phyloP scores from a whole-genome alignment of 805 yeast genomes.

The Lipomyces orientalis region DNA sequence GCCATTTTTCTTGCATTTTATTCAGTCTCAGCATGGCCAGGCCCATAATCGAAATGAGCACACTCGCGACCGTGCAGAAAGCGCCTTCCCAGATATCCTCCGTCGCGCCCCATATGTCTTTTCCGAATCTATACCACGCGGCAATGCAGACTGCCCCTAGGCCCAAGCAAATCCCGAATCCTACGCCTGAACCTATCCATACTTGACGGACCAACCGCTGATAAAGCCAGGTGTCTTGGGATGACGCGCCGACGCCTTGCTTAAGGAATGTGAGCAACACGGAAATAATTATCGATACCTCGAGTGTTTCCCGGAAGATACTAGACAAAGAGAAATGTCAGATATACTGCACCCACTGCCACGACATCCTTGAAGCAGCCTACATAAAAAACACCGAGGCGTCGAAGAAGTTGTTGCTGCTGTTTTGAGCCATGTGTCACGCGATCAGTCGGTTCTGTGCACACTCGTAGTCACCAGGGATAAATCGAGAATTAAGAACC shows the following conservation, averaged over 20 bases:
- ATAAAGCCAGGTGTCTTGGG: constrained; percentile 52
- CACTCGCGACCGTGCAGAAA: constrained; percentile 86
- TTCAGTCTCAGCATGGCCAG: constrained; percentile 93
- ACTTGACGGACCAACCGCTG: constrained; percentile 75
- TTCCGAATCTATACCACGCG: constrained; percentile 79
- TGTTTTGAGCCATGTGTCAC: neutral
- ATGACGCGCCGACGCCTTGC: constrained; percentile 74
- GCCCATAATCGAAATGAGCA: constrained; percentile 92
- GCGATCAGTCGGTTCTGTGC: neutral
- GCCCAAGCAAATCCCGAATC: constrained; percentile 77
- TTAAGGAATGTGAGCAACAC: constrained; percentile 89
- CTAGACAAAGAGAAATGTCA: constrained; percentile 8
- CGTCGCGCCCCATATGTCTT: constrained; percentile 82
- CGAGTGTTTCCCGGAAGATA: constrained; percentile 90
- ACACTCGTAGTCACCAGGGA: neutral
- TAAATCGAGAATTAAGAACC: neutral
- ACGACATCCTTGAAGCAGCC: constrained; percentile 3
- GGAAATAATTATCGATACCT: constrained; percentile 89
- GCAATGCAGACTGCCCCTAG: constrained; percentile 95
- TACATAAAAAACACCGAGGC: constrained; percentile 41
- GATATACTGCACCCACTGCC: no score
- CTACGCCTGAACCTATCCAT: constrained; percentile 79
- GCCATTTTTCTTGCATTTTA: constrained; percentile 97
- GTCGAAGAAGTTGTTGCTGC: constrained; percentile 52
- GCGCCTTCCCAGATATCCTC: constrained; percentile 98